Evolutionary conservation across 495 filamentous ascomycete genomes (phyloP), one percentile per base, ranked within the genome.

Genomic region (Tuber melanosporum): DNA sequence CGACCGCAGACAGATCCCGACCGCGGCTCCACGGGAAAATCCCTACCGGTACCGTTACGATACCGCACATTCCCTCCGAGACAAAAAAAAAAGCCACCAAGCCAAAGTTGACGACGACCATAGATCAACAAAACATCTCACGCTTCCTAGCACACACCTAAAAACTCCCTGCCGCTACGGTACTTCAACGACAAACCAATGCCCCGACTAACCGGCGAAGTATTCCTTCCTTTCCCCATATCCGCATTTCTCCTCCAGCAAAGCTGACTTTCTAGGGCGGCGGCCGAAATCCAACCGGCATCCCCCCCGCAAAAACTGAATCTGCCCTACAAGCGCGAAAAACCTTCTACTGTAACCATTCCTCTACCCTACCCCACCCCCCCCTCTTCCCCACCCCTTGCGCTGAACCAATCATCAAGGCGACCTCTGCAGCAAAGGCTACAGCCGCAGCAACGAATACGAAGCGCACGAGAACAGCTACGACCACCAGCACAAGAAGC

Each of bases 321-420:
- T 93, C 91, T 49, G 95, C 95, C 1, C 91, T 93, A 49, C 93
- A 94, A 81, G 95, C 95, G 8, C 87, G 92, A n/a, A 92, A 92
- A 79, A 89, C 93, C 43, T 97, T 99, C 86, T 94, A 92, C 85
- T 99, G 91, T 88, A 85, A 15, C 20, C 41, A 43, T 41, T 10
- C 74, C 32, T 32, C 32, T 32, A 32, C 32, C 70, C 22, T 10
- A 17, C n/a, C 36, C 39, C 32, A 10, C 20, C 15, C 26, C 36
- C 41, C n/a, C 17, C 4, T 17, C 57, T 71, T 39, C 71, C 73
- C 19, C 4, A 10, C 44, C 73, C n/a, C 75, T 46, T 5, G 46
- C 19, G 20, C 46, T 47, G 32, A 32, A 26, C 14, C 26, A 26
- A 19, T 36, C 39, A 12, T 2, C 43, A 41, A 79, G 78, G 88